These are phyloP conservation scores for Aspergillus sp. DNA, from an alignment of 2,329 filamentous ascomycete species.

Conservation along the genomic window DNA sequence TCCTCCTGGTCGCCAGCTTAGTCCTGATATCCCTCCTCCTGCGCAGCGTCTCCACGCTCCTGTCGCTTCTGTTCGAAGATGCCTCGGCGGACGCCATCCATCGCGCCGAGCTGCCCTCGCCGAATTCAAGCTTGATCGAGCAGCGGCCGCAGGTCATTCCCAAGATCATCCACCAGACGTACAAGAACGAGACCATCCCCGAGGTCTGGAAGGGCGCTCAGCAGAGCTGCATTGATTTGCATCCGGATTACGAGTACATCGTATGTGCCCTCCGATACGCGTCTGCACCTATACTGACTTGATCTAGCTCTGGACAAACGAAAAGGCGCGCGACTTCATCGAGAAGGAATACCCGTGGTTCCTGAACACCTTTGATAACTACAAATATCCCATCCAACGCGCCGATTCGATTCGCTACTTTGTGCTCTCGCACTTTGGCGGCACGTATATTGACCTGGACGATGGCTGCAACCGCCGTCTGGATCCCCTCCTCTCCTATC, in stretches of 20 bases:
- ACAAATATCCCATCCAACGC: conserved; percentile 65
- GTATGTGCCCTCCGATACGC: conserved; percentile 39
- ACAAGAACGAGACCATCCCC: conserved; percentile 61
- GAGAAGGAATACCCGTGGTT: conserved; percentile 68
- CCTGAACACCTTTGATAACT: conserved; percentile 62
- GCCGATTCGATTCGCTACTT: conserved; percentile 75
- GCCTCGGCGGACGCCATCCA: conserved; percentile 58
- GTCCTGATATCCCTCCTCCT: conserved; percentile 56
- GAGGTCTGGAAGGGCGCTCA: conserved; percentile 57
- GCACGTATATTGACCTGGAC: conserved; percentile 73
- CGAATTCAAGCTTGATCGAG: conserved; percentile 51
- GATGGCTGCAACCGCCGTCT: conserved; percentile 60
- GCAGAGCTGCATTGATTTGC: conserved; percentile 56
- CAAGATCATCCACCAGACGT: conserved; percentile 71
- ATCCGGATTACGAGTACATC: conserved; percentile 66
- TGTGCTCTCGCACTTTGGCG: conserved; percentile 64
- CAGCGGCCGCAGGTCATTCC: conserved; percentile 55
- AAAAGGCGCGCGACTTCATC: conserved; percentile 61
- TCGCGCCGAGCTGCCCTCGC: conserved; percentile 55
- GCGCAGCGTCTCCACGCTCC: conserved; percentile 59
- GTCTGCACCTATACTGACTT: too few relatives aligned
- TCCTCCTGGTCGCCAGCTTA: conserved; percentile 58
- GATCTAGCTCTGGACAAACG: conserved; percentile 73
- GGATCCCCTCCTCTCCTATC: conserved; percentile 59
- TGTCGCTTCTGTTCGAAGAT: conserved; percentile 60